Percentiles rank a stretch among this genome's conserved stretches.
phyloP scores from a whole-genome alignment of 2,329 filamentous ascomycete species.

The Ilyonectria robusta region DNA sequence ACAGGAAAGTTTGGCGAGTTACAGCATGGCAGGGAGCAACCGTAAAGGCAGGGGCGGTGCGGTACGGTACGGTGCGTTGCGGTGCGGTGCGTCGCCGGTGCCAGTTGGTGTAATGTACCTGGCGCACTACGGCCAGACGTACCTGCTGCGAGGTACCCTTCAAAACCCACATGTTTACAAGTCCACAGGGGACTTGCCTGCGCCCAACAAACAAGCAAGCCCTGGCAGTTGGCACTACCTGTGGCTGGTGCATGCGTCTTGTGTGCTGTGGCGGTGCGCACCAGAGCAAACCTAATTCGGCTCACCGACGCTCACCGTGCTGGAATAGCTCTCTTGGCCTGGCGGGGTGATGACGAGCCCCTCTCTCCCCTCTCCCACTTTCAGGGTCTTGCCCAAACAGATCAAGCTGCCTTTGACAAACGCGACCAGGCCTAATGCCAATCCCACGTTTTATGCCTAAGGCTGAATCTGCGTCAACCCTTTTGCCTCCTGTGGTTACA shows the following conservation, averaged over 20 bases:
- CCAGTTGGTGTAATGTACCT: conserved; percentile 17
- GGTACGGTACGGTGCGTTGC: not conserved
- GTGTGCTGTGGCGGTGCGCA: conserved; percentile 3
- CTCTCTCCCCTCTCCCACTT: not conserved
- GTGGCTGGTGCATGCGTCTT: not conserved
- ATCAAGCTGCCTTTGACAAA: not conserved
- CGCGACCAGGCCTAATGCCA: not conserved
- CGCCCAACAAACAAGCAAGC: not conserved
- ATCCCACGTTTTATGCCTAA: not conserved
- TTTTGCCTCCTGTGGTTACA: not conserved
- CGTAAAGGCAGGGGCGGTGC: not conserved
- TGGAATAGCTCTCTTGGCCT: not conserved
- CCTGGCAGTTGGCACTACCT: not conserved
- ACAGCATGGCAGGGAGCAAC: conserved; percentile 3
- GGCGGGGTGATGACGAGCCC: not conserved
- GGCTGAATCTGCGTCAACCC: not conserved
- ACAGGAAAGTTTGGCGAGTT: conserved; percentile 20
- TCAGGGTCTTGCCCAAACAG: not conserved
- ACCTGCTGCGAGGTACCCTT: conserved; percentile 10
- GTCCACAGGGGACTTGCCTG: not conserved
- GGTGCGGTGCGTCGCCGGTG: conserved; percentile 13
- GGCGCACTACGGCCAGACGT: conserved; percentile 2
- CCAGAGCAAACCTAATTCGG: not conserved
- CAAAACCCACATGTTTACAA: not conserved
- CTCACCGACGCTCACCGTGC: not conserved